phyloP scores from a whole-genome alignment of 2,329 filamentous ascomycete species.

The Exophiala dermatitidis region DNA sequence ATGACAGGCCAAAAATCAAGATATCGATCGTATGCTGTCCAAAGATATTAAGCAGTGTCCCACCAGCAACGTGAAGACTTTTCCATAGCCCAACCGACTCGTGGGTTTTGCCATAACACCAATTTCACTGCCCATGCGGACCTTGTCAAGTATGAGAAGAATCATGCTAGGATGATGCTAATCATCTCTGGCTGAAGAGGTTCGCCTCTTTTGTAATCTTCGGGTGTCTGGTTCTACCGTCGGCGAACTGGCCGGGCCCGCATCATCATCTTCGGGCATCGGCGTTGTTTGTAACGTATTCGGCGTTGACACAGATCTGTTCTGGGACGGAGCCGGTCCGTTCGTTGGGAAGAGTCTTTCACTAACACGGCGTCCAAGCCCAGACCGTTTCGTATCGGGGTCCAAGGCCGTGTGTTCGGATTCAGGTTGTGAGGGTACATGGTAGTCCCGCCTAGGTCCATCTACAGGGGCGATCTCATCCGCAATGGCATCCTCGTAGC shows the following conservation, averaged over 20 bases:
- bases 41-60: no score
- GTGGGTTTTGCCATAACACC: no score
- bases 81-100: no score
- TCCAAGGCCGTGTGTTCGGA: constrained; percentile 20
- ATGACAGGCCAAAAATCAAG: no score
- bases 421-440: constrained; percentile 22
- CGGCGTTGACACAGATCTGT: constrained; percentile 10
- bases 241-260: neutral
- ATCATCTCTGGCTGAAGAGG: constrained; percentile 3
- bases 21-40: no score
- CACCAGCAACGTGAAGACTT: no score
- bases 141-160: no score
- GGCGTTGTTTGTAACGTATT: constrained; percentile 1
- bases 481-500: constrained; percentile 88
- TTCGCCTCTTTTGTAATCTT: constrained; percentile 1
- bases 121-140: no score
- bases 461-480: constrained; percentile 67
- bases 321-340: constrained; percentile 7
- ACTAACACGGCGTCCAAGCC: constrained; percentile 22
- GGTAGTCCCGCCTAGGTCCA: constrained; percentile 53
- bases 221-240: neutral
- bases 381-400: constrained; percentile 20
- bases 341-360: constrained; percentile 24
- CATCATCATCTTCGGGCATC: constrained; percentile 8
- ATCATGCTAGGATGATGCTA: neutral